Evolutionary conservation across 257 asterid genomes (phyloP).

Genomic region (Galeopsis tetrahit): DNA sequence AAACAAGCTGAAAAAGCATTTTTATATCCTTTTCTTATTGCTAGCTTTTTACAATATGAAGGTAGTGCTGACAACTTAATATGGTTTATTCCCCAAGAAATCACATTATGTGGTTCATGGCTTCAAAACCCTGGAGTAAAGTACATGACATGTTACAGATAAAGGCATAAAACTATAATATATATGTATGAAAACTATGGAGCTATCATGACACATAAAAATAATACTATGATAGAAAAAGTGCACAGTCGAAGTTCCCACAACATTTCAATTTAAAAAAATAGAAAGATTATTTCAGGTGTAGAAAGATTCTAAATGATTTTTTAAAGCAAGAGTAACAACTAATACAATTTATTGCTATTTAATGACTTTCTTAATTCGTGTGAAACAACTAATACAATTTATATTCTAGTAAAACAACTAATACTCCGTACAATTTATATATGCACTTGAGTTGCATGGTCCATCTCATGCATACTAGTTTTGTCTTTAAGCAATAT

Average conservation of each 20-base stretch:
- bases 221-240: neutral
- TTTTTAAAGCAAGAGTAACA: neutral
- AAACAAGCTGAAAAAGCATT: neutral
- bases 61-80: neutral
- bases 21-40: neutral
- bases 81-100: conserved; percentile 14
- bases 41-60: neutral
- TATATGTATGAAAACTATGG: no score
- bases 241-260: neutral
- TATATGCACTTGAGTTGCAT: no score
- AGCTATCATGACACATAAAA: neutral
- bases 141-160: neutral
- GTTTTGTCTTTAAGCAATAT: neutral
- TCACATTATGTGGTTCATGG: conserved; percentile 7
- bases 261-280: conserved; percentile 10
- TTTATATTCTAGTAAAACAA: no score
- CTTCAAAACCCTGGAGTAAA: neutral
- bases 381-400: no score
- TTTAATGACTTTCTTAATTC: no score
- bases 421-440: no score
- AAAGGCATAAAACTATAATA: no score
- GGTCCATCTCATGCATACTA: no score
- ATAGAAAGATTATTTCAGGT: conserved; percentile 1
- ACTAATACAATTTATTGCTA: no score
- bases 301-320: neutral